Percentiles rank a stretch among this genome's conserved stretches.
Conservation (phyloP, 129 eudicot species). For the Solidago caesia region DNA sequence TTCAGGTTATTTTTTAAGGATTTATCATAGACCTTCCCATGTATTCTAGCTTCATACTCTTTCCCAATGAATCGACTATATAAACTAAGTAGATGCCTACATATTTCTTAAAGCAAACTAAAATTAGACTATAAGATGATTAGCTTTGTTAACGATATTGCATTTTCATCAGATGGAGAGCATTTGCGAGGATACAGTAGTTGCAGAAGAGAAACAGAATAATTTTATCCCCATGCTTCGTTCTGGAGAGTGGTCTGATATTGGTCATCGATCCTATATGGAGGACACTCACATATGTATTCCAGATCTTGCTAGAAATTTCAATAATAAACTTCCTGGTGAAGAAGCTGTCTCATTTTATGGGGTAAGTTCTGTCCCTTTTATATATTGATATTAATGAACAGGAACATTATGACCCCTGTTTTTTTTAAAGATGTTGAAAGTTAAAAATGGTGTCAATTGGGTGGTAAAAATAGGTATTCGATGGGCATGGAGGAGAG, state of each 20-base stretch:
- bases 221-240: conserved; percentile 68
- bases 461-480: conserved; percentile 52
- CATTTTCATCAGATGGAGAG: conserved; percentile 60
- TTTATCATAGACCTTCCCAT: background rate
- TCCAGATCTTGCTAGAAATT: conserved; percentile 69
- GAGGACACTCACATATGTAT: conserved; percentile 93
- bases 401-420: background rate
- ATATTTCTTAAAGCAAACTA: conserved; percentile 5
- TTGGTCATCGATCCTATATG: conserved; percentile 80
- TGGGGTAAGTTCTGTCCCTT: conserved; percentile 65
- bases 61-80: background rate
- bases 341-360: conserved; percentile 82
- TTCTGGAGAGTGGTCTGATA: conserved; percentile 88
- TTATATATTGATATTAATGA: background rate
- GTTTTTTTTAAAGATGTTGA: background rate
- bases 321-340: conserved; percentile 40
- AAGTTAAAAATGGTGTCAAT: conserved; percentile 7
- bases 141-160: background rate
- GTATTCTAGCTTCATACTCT: background rate
- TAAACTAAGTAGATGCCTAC: conserved; percentile 1
- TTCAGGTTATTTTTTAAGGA: background rate
- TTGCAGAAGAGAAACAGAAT: conserved; percentile 44
- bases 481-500: conserved; percentile 96
- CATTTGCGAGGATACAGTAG: conserved; percentile 62
- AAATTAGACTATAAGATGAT: background rate